Percentiles rank a stretch among this genome's conserved stretches.
These are phyloP conservation scores for Perilla frutescens DNA, from an alignment of 257 asterid genomes.

Conservation along the genomic window DNA sequence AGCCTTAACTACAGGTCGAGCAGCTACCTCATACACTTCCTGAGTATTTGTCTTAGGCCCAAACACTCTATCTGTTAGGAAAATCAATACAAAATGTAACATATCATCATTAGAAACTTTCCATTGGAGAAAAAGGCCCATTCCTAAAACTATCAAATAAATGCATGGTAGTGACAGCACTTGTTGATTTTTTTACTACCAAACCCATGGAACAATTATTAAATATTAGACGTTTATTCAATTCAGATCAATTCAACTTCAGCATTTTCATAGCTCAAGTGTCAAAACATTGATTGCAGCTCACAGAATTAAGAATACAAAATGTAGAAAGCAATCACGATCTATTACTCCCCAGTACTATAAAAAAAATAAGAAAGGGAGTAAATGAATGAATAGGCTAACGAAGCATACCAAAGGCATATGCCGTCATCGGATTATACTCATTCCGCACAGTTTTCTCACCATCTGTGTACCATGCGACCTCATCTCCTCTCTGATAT, in stretches of 20 bases:
- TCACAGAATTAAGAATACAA: slow-evolving; percentile 28
- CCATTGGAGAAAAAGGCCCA: background rate
- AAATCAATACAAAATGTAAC: slow-evolving; percentile 5
- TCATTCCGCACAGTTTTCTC: slow-evolving; percentile 88
- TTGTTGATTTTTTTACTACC: background rate
- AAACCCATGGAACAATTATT: slow-evolving; percentile 14
- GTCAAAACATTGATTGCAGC: slow-evolving; percentile 23
- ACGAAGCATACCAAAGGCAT: slow-evolving; percentile 74
- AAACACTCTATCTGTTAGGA: slow-evolving; percentile 77
- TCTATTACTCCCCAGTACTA: slow-evolving; percentile 6
- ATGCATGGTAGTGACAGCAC: slow-evolving; percentile 16
- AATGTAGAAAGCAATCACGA: slow-evolving; percentile 23
- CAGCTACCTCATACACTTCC: slow-evolving; percentile 94
- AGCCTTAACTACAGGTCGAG: slow-evolving; percentile 91
- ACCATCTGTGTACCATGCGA: slow-evolving; percentile 88
- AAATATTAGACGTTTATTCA: slow-evolving; percentile 10
- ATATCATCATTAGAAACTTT: slow-evolving; percentile 25
- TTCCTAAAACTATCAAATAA: slow-evolving; percentile 16
- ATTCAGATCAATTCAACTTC: slow-evolving; percentile 12
- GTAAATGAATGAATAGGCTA: background rate
- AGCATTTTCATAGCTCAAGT: slow-evolving; percentile 26
- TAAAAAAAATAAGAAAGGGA: background rate
- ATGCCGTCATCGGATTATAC: slow-evolving; percentile 77
- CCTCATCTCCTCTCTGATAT: slow-evolving; percentile 87
- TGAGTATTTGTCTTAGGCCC: slow-evolving; percentile 73